A percentile compares a stretch with the other conserved stretches of the same genome.
Evolutionary conservation across 2,329 filamentous ascomycete genomes (phyloP).

Genomic region (Stagonosporopsis cucurbitacearum): DNA sequence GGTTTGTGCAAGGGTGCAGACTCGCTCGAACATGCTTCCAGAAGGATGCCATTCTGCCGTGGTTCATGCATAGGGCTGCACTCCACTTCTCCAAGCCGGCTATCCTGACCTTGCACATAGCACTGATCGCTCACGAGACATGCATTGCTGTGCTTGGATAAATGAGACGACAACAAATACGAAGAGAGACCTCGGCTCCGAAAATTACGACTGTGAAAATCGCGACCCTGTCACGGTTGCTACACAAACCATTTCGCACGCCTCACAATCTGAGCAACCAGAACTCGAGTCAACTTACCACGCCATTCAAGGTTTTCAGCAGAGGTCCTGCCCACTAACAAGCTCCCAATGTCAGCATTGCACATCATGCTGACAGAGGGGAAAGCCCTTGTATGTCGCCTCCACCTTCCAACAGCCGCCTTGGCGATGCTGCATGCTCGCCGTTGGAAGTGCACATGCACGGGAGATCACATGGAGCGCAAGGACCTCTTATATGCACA

Average conservation of each 20-base stretch:
- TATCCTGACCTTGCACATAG: slow-evolving; percentile 12
- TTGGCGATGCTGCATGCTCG: slow-evolving; percentile 14
- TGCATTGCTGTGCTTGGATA: slow-evolving; percentile 4
- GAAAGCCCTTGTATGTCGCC: slow-evolving; percentile 10
- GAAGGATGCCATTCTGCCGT: slow-evolving; percentile 18
- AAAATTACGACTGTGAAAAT: neutral
- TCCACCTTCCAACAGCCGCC: slow-evolving; percentile 8
- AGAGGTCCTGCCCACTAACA: neutral
- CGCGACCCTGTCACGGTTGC: slow-evolving; percentile 1
- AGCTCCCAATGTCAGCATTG: neutral
- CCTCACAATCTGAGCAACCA: slow-evolving; percentile 4
- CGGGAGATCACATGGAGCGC: slow-evolving; percentile 11
- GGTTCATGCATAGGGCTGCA: slow-evolving; percentile 13
- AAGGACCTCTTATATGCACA: slow-evolving; percentile 8
- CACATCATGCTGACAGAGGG: slow-evolving; percentile 2
- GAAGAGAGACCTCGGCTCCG: slow-evolving; percentile 7
- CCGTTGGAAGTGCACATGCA: slow-evolving; percentile 14
- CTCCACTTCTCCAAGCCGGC: slow-evolving; percentile 10
- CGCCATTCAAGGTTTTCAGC: neutral
- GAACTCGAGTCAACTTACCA: neutral
- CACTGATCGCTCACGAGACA: slow-evolving; percentile 8
- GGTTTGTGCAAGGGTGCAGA: slow-evolving; percentile 13
- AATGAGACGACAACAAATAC: slow-evolving; percentile 10
- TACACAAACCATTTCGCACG: slow-evolving; percentile 2
- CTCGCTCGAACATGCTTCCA: slow-evolving; percentile 25